Base-by-base conservation (phyloP, 2,329 filamentous ascomycete species). In the Pseudocercospora fuligena region DNA sequence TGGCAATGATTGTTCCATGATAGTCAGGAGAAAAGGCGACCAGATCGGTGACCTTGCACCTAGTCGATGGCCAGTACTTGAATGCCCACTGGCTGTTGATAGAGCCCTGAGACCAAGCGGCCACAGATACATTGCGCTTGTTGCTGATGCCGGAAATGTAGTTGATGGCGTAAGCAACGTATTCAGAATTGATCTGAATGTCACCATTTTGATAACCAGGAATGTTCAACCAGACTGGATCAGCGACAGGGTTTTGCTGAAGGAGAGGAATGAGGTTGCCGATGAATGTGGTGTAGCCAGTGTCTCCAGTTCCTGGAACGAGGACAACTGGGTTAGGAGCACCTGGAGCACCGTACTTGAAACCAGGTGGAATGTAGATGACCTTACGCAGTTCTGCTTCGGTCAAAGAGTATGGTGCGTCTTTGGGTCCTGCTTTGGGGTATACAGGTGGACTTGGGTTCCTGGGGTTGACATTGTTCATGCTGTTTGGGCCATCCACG, bases 151-250 rank as follows among this genome's bases (percentile, higher is more conserved):
- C 77, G 16, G 77, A 75, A 65, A 87, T 79, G 75, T 87, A 88
- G 76, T 87, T 85, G 66, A 87, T 83, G 2, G 85, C 84, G 73
- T 88, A 87, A 1, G 84, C 83, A 31, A 85, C 81, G 69, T 84
- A 87, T 73, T 88, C 85, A 6, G 83, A 76, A 69, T 83, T 87
- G 40, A 76, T 67, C 69, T 87, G 85, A 0, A 79, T 79, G 64
- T 88, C 84, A 21, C 68, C 75, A 11, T 85, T 78, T 49, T 83
- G 78, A 33, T 79, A 77, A 1, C 76, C 76, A 0, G 86, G 85
- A 11, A 88, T 78, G 67, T 88, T 88, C 23, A 88, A 76, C 81
- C 84, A 88, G 16, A 86, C 81, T 0, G 83, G 80, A 67, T 87
- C 84, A n/a, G 78, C 82, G 59, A 80, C 81, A 21, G 73, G 68